A percentile compares a stretch with the other conserved stretches of the same genome.
These are phyloP conservation scores for Pouteria campechiana DNA, from an alignment of 179 eudicot species.

Conservation along the genomic window DNA sequence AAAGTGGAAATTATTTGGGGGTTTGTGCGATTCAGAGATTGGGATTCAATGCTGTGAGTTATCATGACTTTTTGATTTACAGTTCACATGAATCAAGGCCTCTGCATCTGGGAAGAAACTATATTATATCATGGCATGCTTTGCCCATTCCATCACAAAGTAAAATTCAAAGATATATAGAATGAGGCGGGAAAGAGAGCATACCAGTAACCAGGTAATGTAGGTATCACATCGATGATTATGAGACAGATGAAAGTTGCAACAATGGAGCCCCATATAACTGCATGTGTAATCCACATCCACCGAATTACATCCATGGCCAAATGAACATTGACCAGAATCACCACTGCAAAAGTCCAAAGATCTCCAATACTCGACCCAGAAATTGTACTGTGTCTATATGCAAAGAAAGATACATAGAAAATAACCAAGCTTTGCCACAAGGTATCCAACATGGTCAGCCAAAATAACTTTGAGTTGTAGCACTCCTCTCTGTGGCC, in stretches of 20 bases:
- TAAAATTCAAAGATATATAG: no score
- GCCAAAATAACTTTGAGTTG: constrained; percentile 72
- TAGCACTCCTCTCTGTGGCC: constrained; percentile 83
- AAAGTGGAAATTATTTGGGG: no score
- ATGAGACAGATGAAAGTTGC: constrained; percentile 77
- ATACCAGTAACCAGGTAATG: constrained; percentile 86
- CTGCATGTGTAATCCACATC: constrained; percentile 76
- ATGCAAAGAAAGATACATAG: constrained; percentile 64
- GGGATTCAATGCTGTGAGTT: no score
- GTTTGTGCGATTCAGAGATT: no score
- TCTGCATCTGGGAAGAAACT: no score
- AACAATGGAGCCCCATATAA: constrained; percentile 80
- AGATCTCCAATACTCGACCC: constrained; percentile 82
- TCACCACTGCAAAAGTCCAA: constrained; percentile 80
- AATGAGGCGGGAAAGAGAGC: constrained; percentile 11
- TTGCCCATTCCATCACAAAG: no score
- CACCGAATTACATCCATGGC: constrained; percentile 94
- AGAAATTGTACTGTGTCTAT: constrained; percentile 55
- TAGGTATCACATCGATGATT: constrained; percentile 54
- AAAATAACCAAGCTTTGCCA: constrained; percentile 83
- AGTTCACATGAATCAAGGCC: no score
- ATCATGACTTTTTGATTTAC: no score
- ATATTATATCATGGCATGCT: no score
- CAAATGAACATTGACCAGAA: constrained; percentile 70
- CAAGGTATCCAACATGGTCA: constrained; percentile 70